phyloP scores from a whole-genome alignment of 2,329 filamentous ascomycete genomes.

The Raffaelea arxii region DNA sequence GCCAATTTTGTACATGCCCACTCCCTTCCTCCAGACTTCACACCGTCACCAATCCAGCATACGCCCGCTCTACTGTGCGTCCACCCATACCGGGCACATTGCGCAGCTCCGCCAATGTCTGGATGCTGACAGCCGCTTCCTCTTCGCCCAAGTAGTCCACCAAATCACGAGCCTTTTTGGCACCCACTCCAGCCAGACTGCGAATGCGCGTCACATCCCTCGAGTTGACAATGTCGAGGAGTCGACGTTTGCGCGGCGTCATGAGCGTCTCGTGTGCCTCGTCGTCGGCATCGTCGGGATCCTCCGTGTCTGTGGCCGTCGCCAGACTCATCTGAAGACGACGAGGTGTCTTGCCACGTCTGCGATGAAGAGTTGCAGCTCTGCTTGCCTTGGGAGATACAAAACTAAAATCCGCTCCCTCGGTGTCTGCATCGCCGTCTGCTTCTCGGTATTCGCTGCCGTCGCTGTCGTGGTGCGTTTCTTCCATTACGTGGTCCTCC shows the following conservation, averaged over 20 bases:
- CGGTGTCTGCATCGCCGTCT: constrained; percentile 29
- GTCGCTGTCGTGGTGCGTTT: neutral
- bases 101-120: constrained; percentile 40
- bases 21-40: neutral
- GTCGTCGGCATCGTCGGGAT: constrained; percentile 23
- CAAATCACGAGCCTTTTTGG: constrained; percentile 58
- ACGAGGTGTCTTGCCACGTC: neutral
- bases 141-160: constrained; percentile 43
- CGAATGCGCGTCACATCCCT: constrained; percentile 57
- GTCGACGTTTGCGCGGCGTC: constrained; percentile 46
- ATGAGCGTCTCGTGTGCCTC: constrained; percentile 27
- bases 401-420: constrained; percentile 28
- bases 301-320: neutral
- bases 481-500: constrained; percentile 6
- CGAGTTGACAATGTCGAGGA: constrained; percentile 66
- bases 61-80: constrained; percentile 46
- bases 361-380: constrained; percentile 15
- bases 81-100: constrained; percentile 48
- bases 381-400: constrained; percentile 17
- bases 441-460: constrained; percentile 27
- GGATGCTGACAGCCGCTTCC: constrained; percentile 26
- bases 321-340: neutral
- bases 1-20: too few relatives aligned
- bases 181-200: constrained; percentile 58
- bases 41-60: constrained; percentile 30